Conservation (phyloP, 2,329 filamentous ascomycete genomes). For the Ophiocordyceps camponoti-leonardi region DNA sequence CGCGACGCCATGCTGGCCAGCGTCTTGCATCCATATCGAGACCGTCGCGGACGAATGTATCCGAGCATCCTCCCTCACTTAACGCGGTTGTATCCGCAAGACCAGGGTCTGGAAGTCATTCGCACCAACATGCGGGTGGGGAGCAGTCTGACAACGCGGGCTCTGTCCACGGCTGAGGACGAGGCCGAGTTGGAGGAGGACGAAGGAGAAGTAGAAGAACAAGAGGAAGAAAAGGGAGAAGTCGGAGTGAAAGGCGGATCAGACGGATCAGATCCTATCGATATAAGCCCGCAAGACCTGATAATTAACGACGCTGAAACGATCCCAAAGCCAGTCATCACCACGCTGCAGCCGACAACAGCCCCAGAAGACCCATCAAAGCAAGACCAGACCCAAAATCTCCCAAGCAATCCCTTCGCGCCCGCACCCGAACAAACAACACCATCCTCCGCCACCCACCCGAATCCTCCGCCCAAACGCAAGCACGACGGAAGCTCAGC, state of each 20-base stretch:
- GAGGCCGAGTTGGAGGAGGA: slow-evolving; percentile 21
- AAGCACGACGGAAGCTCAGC: slow-evolving; percentile 18
- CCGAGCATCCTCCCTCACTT: slow-evolving; percentile 71
- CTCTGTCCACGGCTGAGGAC: slow-evolving; percentile 6
- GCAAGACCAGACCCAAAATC: slow-evolving; percentile 3
- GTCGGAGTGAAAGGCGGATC: neutral
- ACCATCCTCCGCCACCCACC: slow-evolving; percentile 3
- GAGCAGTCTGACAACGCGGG: slow-evolving; percentile 8
- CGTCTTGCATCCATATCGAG: slow-evolving; percentile 58
- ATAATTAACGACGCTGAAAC: neutral
- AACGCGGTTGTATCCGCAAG: slow-evolving; percentile 43
- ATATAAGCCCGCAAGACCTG: slow-evolving; percentile 3
- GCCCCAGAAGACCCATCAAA: neutral
- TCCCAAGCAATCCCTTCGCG: slow-evolving; percentile 19
- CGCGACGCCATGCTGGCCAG: slow-evolving; percentile 64
- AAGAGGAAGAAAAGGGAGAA: neutral
- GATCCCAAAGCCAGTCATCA: neutral
- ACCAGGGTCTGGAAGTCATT: slow-evolving; percentile 55
- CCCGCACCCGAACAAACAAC: slow-evolving; percentile 4
- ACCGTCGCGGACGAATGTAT: slow-evolving; percentile 44
- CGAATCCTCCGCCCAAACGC: slow-evolving; percentile 16
- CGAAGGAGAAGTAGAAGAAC: slow-evolving; percentile 13
- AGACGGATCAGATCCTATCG: slow-evolving; percentile 7
- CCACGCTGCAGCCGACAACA: neutral
- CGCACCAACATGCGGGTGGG: slow-evolving; percentile 36